Base-by-base conservation (phyloP, 192 early-diverging fungal species). In the Entomortierella chlamydospora region DNA sequence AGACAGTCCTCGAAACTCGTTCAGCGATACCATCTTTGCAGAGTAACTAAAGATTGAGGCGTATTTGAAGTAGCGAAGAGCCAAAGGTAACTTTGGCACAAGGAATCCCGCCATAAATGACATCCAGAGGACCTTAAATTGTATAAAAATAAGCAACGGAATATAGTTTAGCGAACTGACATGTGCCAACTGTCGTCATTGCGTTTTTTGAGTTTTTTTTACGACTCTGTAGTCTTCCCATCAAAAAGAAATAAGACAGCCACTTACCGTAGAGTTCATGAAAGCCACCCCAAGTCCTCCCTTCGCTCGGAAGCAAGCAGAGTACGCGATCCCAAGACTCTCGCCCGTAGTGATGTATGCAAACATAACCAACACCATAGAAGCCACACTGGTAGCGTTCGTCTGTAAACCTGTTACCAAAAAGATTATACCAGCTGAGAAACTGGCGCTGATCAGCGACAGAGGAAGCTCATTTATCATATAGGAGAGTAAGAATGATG, bases 21-120 rank as follows among this genome's bases (percentile, higher is more conserved):
- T 82, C 61, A n/a, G n/a, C n/a, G n/a, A n/a, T n/a, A n/a, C n/a
- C n/a, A n/a, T n/a, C n/a, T n/a, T n/a, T n/a, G n/a, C n/a, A n/a
- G n/a, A n/a, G n/a, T n/a, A n/a, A n/a, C n/a, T n/a, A n/a, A n/a
- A n/a, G n/a, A n/a, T n/a, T n/a, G n/a, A n/a, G n/a, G n/a, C n/a
- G n/a, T n/a, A n/a, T n/a, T n/a, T n/a, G n/a, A n/a, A n/a, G n/a
- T n/a, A n/a, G n/a, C n/a, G n/a, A n/a, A n/a, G n/a, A n/a, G n/a
- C n/a, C n/a, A n/a, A n/a, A n/a, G n/a, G n/a, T n/a, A n/a, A n/a
- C n/a, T n/a, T n/a, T 58, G 23, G 2, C 72, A 61, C 67, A 82
- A 23, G 9, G 85, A 72, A 79, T 47, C 76, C 76, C 2, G 76
- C 70, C 76, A 79, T 79, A 34, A 79, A 70, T 4, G 76, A 79